phyloP scores from a whole-genome alignment of 2,329 filamentous ascomycete genomes.

The Neodidymelliopsis sp. region DNA sequence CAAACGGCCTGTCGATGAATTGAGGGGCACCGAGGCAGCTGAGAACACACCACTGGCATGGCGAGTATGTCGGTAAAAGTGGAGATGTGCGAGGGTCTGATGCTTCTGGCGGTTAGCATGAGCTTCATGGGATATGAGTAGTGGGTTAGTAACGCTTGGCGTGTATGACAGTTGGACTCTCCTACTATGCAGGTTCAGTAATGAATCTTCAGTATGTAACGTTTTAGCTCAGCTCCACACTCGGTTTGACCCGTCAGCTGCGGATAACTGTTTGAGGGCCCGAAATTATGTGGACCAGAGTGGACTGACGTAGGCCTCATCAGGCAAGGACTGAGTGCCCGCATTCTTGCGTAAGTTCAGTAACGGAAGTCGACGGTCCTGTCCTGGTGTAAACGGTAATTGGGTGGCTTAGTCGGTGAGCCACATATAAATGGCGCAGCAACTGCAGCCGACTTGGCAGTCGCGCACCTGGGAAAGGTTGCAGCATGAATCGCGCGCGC shows the following conservation, averaged over 20 bases:
- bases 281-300: conserved; percentile 16
- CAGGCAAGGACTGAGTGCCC: conserved; percentile 4
- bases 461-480: conserved; percentile 5
- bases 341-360: conserved; percentile 16
- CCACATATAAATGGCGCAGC: conserved; percentile 22
- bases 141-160: conserved; percentile 35
- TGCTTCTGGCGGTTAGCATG: conserved; percentile 34
- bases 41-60: conserved; percentile 14
- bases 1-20: conserved; percentile 9
- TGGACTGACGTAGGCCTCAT: conserved; percentile 12
- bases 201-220: conserved; percentile 14
- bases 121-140: conserved; percentile 24
- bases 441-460: conserved; percentile 14
- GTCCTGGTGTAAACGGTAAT: conserved; percentile 8
- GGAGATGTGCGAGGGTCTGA: conserved; percentile 29
- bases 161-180: conserved; percentile 22
- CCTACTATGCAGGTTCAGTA: conserved; percentile 24
- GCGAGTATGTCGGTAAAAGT: conserved; percentile 33
- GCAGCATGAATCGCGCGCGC: conserved; percentile 9
- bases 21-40: conserved; percentile 13
- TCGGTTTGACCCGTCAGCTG: conserved; percentile 11
- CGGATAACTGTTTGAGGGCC: conserved; percentile 7
- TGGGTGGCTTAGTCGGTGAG: conserved; percentile 17
- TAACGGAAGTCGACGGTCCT: conserved; percentile 5
- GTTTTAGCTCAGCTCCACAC: conserved; percentile 19